Conservation (phyloP, 2,329 filamentous ascomycete species). For the Epichloe baconii region DNA sequence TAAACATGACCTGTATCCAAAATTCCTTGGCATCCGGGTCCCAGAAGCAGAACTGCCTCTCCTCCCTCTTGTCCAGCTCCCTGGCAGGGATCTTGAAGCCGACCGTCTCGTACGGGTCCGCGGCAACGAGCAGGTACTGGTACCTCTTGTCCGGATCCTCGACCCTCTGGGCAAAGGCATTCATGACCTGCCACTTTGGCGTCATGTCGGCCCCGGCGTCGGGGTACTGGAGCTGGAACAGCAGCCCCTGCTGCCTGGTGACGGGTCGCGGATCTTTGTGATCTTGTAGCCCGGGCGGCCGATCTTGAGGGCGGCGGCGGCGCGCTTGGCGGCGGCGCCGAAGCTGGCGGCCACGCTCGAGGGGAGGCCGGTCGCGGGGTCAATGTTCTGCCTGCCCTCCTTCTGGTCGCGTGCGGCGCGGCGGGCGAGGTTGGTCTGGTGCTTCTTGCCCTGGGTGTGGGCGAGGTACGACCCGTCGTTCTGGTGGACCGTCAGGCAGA, state of each 20-base stretch:
- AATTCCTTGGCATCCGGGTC: conserved; percentile 94
- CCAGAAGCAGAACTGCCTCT: conserved; percentile 86
- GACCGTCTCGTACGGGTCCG: conserved; percentile 96
- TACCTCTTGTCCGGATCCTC: conserved; percentile 90
- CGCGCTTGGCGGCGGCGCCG: conserved; percentile 49
- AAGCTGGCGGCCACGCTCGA: conserved; percentile 62
- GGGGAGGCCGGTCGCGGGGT: conserved; percentile 55
- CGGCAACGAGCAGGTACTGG: conserved; percentile 89
- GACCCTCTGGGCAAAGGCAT: conserved; percentile 87
- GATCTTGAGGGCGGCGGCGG: conserved; percentile 63
- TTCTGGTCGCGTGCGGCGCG: conserved; percentile 91
- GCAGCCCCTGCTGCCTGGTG: conserved; percentile 73
- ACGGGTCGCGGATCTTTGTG: conserved; percentile 84
- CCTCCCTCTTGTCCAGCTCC: conserved; percentile 82
- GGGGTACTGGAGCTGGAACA: conserved; percentile 95
- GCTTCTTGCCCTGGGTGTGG: conserved; percentile 96
- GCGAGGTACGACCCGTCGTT: conserved; percentile 98
- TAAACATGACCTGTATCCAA: conserved; percentile 95
- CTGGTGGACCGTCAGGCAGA: conserved; percentile 94
- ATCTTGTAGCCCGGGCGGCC: conserved; percentile 95
- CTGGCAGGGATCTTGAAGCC: conserved; percentile 90
- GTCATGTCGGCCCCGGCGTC: conserved; percentile 65
- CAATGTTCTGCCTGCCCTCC: conserved; percentile 61
- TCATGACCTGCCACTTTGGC: conserved; percentile 92
- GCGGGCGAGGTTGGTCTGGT: conserved; percentile 94